A percentile compares a stretch with the other conserved stretches of the same genome.
Conservation (phyloP, 768 basidiomycete genomes). For the Termitomyces sp. region DNA sequence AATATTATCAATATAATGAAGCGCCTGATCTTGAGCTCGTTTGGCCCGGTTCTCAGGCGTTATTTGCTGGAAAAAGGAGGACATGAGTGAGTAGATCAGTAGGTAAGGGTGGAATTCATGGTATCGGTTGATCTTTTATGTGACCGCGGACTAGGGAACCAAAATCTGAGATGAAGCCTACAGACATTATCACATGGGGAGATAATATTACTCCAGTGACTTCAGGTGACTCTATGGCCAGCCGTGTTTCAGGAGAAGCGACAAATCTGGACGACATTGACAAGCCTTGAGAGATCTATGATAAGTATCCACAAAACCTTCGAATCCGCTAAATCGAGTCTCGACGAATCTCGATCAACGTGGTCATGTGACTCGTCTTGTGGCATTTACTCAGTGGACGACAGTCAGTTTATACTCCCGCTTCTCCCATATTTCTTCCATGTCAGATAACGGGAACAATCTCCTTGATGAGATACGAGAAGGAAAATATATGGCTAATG, state of each 20-base stretch:
- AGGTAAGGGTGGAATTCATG: not conserved
- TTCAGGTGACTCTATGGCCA: not conserved
- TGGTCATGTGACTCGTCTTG: too few relatives aligned
- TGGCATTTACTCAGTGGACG: too few relatives aligned
- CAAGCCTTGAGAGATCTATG: not conserved
- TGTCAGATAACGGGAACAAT: not conserved
- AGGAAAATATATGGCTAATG: not conserved
- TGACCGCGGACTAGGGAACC: not conserved
- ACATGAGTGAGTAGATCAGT: not conserved
- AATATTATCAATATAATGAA: not conserved
- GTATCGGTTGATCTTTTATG: not conserved
- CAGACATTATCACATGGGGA: not conserved
- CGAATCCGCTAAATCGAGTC: too few relatives aligned
- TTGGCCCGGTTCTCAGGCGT: not conserved
- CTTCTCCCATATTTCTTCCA: too few relatives aligned
- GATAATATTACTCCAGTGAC: not conserved
- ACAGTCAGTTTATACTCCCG: too few relatives aligned
- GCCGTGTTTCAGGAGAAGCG: not conserved
- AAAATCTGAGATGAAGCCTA: not conserved
- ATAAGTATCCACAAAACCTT: too few relatives aligned
- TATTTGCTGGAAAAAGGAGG: not conserved
- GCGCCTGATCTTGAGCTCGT: not conserved
- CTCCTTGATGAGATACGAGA: not conserved
- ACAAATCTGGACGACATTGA: not conserved
- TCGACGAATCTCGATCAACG: too few relatives aligned